Percentiles rank a stretch among this genome's conserved stretches.
These are phyloP conservation scores for Aspergillus arachidicola DNA, from an alignment of 2,329 filamentous ascomycete species.

Conservation along the genomic window DNA sequence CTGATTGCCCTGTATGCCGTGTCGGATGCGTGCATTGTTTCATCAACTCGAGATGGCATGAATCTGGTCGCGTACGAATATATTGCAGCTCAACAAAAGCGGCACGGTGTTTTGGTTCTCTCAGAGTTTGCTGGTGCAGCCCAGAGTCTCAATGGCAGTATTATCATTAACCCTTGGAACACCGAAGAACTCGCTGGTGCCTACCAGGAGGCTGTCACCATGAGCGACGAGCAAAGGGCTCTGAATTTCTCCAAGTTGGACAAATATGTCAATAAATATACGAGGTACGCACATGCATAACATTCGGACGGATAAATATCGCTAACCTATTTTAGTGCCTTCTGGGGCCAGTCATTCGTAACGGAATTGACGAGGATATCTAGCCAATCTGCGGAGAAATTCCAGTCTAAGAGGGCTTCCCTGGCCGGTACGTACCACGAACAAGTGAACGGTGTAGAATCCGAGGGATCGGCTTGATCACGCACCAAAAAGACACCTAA, in stretches of 20 bases:
- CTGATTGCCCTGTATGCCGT: constrained; percentile 90
- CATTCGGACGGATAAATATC: background rate
- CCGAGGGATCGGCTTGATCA: background rate
- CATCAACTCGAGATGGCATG: constrained; percentile 97
- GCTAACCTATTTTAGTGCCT: constrained; percentile 61
- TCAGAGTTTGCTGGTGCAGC: constrained; percentile 97
- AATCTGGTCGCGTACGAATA: constrained; percentile 98
- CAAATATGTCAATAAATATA: constrained; percentile 97
- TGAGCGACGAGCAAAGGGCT: constrained; percentile 84
- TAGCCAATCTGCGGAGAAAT: constrained; percentile 39
- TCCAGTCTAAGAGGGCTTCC: constrained; percentile 36
- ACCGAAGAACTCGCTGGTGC: constrained; percentile 92
- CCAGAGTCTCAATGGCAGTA: constrained; percentile 87
- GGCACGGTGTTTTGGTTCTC: constrained; percentile 90
- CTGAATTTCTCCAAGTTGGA: constrained; percentile 89
- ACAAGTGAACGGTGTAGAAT: constrained; percentile 20
- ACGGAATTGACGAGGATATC: constrained; percentile 71
- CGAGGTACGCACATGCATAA: constrained; percentile 57
- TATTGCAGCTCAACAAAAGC: constrained; percentile 87
- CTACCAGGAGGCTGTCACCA: constrained; percentile 94
- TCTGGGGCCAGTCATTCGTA: constrained; percentile 95
- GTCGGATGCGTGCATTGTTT: constrained; percentile 89
- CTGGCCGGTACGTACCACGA: constrained; percentile 17
- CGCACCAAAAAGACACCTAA: background rate
- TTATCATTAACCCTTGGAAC: constrained; percentile 98